Percentiles rank a stretch among this genome's conserved stretches.
Conservation (phyloP, 805 yeast species). For the Yamadazyma nakazawae region DNA sequence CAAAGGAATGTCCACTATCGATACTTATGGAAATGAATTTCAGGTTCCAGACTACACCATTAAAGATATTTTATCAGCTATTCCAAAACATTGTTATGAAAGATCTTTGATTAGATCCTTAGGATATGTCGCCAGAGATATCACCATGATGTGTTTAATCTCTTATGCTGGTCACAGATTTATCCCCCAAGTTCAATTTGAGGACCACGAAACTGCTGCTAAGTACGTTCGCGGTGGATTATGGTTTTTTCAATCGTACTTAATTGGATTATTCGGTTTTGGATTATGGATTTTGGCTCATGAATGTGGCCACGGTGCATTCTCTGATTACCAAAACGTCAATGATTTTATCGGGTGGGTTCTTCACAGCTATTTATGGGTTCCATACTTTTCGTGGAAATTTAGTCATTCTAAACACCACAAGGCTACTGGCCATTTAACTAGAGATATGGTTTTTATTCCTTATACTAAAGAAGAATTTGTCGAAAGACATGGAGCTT, state of each 20-base stretch:
- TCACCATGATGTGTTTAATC: constrained; percentile 43
- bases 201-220: constrained; percentile 33
- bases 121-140: constrained; percentile 53
- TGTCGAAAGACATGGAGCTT: constrained; percentile 28
- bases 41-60: constrained; percentile 62
- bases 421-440: constrained; percentile 59
- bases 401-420: constrained; percentile 60
- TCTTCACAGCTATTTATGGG: constrained; percentile 53
- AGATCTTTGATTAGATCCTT: constrained; percentile 49
- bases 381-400: constrained; percentile 64
- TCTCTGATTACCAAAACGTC: constrained; percentile 50
- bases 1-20: constrained; percentile 36
- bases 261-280: constrained; percentile 20
- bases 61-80: constrained; percentile 53
- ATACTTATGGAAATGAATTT: constrained; percentile 52
- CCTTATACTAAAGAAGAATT: constrained; percentile 52
- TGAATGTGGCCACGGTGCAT: constrained; percentile 65
- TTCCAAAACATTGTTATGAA: constrained; percentile 60
- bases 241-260: constrained; percentile 10
- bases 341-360: constrained; percentile 62
- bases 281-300: constrained; percentile 64
- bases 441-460: constrained; percentile 58
- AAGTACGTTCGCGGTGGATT: constrained; percentile 45
- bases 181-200: constrained; percentile 44
- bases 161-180: constrained; percentile 53